Conservation (phyloP, 176 grass and related monocot genomes). For the sorghum (Sorghum bicolor) region Sorghum_bicolor_NCBIv3 NC_012874.2:7026501-7027000, state of each 20-base stretch:
- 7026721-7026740: conserved; percentile 26
- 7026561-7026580: conserved; percentile 64
- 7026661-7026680: conserved; percentile 22
- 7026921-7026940: conserved; percentile 66
- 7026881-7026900: conserved; percentile 57
- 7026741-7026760: conserved; percentile 38
- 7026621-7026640: conserved; percentile 10
- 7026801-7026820: conserved; percentile 68
- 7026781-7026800: conserved; percentile 65
- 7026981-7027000: not conserved
- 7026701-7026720: conserved; percentile 36
- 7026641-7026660: conserved; percentile 24
- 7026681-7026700: conserved; percentile 39
- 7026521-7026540: conserved; percentile 89
- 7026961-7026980: conserved; percentile 47
- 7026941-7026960: conserved; percentile 70
- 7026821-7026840: conserved; percentile 66
- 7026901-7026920: conserved; percentile 35
- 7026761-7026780: conserved; percentile 58
- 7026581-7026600: conserved; percentile 54
- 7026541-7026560: conserved; percentile 94
- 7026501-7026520: conserved; percentile 94
- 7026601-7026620: conserved; percentile 45
- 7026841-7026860: conserved; percentile 52
- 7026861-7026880: conserved; percentile 34